Conservation (phyloP, 768 basidiomycete genomes). For the Suillus brevipes region DNA sequence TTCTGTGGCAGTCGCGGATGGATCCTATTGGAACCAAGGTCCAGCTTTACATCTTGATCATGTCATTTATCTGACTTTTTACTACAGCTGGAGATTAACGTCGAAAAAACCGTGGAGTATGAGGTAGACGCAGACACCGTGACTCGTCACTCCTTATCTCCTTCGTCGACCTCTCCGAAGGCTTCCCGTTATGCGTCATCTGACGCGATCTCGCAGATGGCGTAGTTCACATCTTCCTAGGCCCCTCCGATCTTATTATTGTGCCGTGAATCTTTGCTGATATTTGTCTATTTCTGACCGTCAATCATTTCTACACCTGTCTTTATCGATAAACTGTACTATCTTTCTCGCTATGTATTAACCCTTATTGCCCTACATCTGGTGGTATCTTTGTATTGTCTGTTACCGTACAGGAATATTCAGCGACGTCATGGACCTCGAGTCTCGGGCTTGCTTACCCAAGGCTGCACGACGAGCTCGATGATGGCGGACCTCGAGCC, state of each 20-base stretch:
- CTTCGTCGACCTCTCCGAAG: background rate
- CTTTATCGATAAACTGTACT: constrained; percentile 1
- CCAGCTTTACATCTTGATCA: background rate
- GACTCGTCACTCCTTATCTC: background rate
- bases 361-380: background rate
- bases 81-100: constrained; percentile 28
- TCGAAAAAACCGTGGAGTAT: constrained; percentile 30
- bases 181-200: too few species aligned
- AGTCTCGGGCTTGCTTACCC: background rate
- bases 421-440: background rate
- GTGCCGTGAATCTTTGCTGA: background rate
- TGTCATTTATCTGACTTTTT: background rate
- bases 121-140: constrained; percentile 15
- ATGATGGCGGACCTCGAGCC: too few species aligned
- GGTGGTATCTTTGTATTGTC: background rate
- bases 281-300: background rate
- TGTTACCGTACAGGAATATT: background rate
- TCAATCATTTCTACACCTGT: constrained; percentile 2
- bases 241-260: background rate
- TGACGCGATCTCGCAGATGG: background rate
- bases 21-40: constrained; percentile 23
- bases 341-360: background rate
- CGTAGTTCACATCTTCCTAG: background rate
- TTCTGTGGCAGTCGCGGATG: constrained; percentile 13
- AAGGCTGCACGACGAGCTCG: too few species aligned